Evolutionary conservation across 139 green algal species (phyloP), one percentile per base, ranked within the genome.

Genomic region (Coelastrella sp.): DNA sequence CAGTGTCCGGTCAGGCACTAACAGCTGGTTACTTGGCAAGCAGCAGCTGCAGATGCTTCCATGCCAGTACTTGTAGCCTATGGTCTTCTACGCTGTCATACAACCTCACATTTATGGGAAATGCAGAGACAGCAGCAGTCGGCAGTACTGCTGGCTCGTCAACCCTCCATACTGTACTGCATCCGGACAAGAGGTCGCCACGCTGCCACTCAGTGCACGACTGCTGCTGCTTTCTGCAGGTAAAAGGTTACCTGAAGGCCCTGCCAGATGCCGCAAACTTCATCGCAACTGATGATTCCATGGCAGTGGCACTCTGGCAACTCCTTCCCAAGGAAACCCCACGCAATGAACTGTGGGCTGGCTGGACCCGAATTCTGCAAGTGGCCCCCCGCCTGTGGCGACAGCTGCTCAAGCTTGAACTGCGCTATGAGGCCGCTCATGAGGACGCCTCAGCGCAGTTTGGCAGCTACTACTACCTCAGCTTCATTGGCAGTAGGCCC

Each of bases 241-340:
- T 91, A 8, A 78, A 80, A 22, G 87, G 88, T 15, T 91, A 88
- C 56, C 57, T 91, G 12, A 88, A 88, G n/a, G 88, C 88, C 0
- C 88, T 91, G 68, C 88, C 68, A n/a, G 66, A 59, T n/a, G 88
- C 88, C 10, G 27, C 88, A 74, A 66, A 88, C 81, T 91, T 91
- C 66, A 82, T 91, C 10, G 80, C 88, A 56, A 91, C 88, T 24
- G 49, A 19, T n/a, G 88, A 91, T 80, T 59, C 58, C 66, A 57
- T 65, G 25, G 80, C 80, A 8, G 88, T 91, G 12, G 88, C 88
- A 24, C 81, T 91, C 24, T 91, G 88, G 88, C 88, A 95, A 66
- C 91, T 96, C 56, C 87, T 98, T 86, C 91, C 97, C 87, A 60
- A 92, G 65, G 89, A 92, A 63, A 92, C 89, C n/a, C 89, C 89